Conservation (phyloP, 2,329 filamentous ascomycete genomes). For the Hypoxylon sp. region DNA sequence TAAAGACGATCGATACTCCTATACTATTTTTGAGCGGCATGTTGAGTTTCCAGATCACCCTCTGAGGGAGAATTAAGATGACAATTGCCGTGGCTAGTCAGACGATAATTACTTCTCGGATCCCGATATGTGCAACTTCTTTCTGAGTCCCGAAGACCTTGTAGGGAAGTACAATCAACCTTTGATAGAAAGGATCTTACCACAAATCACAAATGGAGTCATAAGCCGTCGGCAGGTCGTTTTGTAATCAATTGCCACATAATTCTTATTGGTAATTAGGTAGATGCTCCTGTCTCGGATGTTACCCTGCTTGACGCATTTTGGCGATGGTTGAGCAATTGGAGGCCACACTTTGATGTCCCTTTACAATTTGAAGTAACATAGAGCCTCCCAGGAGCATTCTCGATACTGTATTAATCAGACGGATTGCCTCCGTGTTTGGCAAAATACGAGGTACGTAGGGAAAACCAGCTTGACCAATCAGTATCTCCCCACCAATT, state of each 20-base stretch:
- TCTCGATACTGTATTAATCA: background rate
- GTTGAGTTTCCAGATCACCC: conserved; percentile 48
- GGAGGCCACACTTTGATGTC: background rate
- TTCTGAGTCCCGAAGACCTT: background rate
- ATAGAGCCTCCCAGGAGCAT: background rate
- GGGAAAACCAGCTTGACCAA: too few species aligned
- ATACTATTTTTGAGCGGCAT: conserved; percentile 48
- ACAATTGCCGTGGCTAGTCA: conserved; percentile 44
- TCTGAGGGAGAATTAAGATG: conserved; percentile 49
- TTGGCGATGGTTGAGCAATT: background rate
- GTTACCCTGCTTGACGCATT: background rate
- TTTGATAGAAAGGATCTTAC: conserved; percentile 38
- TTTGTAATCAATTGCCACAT: too few species aligned
- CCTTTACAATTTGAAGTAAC: background rate
- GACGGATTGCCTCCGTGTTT: background rate
- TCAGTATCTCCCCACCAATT: too few species aligned
- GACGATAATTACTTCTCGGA: conserved; percentile 12
- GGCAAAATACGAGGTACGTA: too few species aligned
- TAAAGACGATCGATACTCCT: conserved; percentile 48
- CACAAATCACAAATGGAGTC: too few species aligned
- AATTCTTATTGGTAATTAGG: too few species aligned
- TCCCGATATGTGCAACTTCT: background rate
- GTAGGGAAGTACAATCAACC: conserved; percentile 8
- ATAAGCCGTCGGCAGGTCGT: too few species aligned
- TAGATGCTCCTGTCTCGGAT: too few species aligned